Evolutionary conservation across 176 grass and related monocot genomes (phyloP), one percentile per base, ranked within the genome.

Genomic region (Poa pratensis): DNA sequence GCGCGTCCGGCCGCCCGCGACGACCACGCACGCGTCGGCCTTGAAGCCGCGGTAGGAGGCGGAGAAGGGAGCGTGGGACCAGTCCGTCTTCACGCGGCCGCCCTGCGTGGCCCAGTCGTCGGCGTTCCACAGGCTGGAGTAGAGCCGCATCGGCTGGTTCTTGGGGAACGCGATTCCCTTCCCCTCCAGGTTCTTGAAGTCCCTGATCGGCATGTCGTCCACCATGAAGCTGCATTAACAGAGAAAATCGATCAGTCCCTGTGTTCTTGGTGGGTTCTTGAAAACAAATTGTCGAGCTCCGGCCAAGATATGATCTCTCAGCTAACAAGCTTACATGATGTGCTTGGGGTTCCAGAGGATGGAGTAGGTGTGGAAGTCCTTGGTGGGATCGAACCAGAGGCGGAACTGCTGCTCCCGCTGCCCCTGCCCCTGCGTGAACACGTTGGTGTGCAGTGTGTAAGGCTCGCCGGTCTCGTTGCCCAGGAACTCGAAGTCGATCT

Each of bases 101-200:
- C 94, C 94, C 76, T 86, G 88, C 22, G 94, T 97, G 40, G 94
- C 92, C 94, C 92, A 97, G 92, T 97, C 94, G 67, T 97, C 94
- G 39, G 94, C 94, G 54, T 94, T 97, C 94, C 94, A 97, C 0
- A 97, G 73, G 81, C 94, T 97, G 8, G 94, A 97, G 86, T 97
- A 97, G 60, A 97, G 87, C 5, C 90, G 83, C 94, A 97, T 97
- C 0, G 92, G 78, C 73, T 97, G 94, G 84, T 69, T 97, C 88
- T 90, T 94, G 9, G 94, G 94, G 83, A 97, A 97, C 10, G 94
- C 62, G 58, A 97, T 80, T 3, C 94, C 94, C 46, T 86, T 90
- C 0, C 83, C 48, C 72, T 97, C 92, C 55, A 94, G 50, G 88
- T 97, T 97, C 68, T 13, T 40, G 88, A 92, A 97, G 75, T 97